Evolutionary conservation across 176 grass and related monocot genomes (phyloP), one percentile per base, ranked within the genome.

Genomic region (Carex pumila): DNA sequence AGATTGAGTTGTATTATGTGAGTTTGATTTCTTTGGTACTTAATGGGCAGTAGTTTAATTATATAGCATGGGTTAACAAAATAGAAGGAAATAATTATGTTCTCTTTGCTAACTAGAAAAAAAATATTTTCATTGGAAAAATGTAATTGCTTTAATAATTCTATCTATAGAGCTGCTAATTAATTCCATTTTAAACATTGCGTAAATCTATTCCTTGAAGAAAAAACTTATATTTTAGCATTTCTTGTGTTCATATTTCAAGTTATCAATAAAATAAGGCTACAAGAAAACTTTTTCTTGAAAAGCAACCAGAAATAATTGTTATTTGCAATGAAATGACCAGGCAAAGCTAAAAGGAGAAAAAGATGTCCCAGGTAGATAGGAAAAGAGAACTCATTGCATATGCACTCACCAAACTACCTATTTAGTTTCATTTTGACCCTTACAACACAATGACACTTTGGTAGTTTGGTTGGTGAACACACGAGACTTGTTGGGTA

Each of bases 391-490:
- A 57, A 56, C 22, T 29, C 25, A 78, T 32, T 78, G 2, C 52
- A 78, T 78, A 55, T 78, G 50, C 12, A 18, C 50, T 57, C 73
- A 78, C 73, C 73, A 57, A 78, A 77, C 50, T 34, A 77, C 73
- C 47, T 77, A 55, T 55, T 76, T 78, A 78, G 57, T 78, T 57
- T 57, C 4, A 78, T 18, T 57, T 78, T 56, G 73, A 78, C 52
- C 6, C 52, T 9, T 77, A 56, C 6, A 31, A 78, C 73, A 57
- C 52, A 14, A 57, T 34, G 8, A 56, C 73, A 78, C 52, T 9
- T 77, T 77, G 49, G 22, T 62, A 64, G 60, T 83, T 32, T 66
- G 81, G 62, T 83, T 83, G 81, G 81, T 83, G 61, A 83, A 52
- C 64, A 66, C 81, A 67, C 19, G 43, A 83, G 39, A 55, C 61